A percentile compares a stretch with the other conserved stretches of the same genome.
Conservation (phyloP, 176 grass and related monocot genomes). For the Zoysia japonica region DNA sequence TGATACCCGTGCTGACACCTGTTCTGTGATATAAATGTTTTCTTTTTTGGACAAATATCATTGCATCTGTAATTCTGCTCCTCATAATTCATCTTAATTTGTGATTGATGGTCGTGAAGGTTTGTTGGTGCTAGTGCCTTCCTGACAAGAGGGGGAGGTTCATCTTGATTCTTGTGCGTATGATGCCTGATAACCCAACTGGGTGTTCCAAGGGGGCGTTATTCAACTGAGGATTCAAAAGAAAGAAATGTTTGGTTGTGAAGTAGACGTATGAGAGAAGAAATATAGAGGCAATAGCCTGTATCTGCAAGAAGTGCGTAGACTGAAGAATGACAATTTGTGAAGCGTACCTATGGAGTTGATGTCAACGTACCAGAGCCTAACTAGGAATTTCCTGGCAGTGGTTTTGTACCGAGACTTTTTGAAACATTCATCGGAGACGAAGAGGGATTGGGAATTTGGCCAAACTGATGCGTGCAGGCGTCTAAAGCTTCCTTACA, state of each 20-base stretch:
- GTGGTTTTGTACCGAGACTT: neutral
- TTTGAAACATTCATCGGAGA: neutral
- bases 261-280: neutral
- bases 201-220: neutral
- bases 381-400: neutral
- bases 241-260: neutral
- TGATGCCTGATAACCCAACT: neutral
- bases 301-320: neutral
- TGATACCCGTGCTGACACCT: constrained; percentile 4
- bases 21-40: neutral
- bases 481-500: neutral
- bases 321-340: neutral
- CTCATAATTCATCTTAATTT: neutral
- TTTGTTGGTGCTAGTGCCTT: neutral
- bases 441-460: neutral
- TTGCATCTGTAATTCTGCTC: neutral
- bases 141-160: neutral
- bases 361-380: neutral
- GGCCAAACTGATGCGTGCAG: neutral
- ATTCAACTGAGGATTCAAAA: neutral
- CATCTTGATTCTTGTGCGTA: neutral
- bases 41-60: neutral
- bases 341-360: neutral
- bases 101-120: neutral
- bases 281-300: neutral